A percentile compares a stretch with the other conserved stretches of the same genome.
phyloP scores from a whole-genome alignment of 805 yeast genomes.

The Candida tammaniensis region DNA sequence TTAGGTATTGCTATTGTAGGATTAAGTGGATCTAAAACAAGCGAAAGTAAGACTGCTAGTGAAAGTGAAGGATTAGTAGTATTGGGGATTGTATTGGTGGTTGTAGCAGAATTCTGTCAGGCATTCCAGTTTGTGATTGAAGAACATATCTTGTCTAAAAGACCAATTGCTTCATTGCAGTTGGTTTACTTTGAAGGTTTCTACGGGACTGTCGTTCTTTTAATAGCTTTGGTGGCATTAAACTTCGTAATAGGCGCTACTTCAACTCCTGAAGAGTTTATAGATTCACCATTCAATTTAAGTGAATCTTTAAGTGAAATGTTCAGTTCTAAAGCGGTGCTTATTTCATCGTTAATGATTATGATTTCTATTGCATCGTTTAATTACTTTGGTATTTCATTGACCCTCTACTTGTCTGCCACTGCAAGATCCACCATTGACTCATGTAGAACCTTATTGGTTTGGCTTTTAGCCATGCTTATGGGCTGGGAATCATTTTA shows the following conservation, averaged over 20 bases:
- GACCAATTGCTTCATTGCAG: constrained; percentile 56
- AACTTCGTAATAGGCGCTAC: constrained; percentile 39
- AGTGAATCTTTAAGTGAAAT: constrained; percentile 48
- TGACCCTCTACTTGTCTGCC: constrained; percentile 66
- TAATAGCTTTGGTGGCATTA: constrained; percentile 43
- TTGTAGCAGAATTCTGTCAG: constrained; percentile 62
- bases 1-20: constrained; percentile 74
- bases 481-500: constrained; percentile 77
- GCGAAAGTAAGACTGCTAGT: constrained; percentile 7
- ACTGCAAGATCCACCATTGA: constrained; percentile 79
- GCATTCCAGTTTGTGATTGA: constrained; percentile 79
- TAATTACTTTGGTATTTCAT: constrained; percentile 69
- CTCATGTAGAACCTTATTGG: constrained; percentile 69
- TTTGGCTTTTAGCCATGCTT: constrained; percentile 67
- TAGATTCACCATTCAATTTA: constrained; percentile 55
- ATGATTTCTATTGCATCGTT: constrained; percentile 72
- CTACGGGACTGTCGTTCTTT: constrained; percentile 53
- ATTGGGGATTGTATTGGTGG: constrained; percentile 56
- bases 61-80: constrained; percentile 26
- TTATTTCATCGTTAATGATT: constrained; percentile 55
- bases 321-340: constrained; percentile 39
- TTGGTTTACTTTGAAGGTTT: constrained; percentile 75
- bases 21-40: constrained; percentile 51
- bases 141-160: constrained; percentile 57
- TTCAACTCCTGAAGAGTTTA: constrained; percentile 30